Evolutionary conservation across 192 early-diverging fungal species (phyloP), one percentile per base, ranked within the genome.

Genomic region (Endogone sp.): DNA sequence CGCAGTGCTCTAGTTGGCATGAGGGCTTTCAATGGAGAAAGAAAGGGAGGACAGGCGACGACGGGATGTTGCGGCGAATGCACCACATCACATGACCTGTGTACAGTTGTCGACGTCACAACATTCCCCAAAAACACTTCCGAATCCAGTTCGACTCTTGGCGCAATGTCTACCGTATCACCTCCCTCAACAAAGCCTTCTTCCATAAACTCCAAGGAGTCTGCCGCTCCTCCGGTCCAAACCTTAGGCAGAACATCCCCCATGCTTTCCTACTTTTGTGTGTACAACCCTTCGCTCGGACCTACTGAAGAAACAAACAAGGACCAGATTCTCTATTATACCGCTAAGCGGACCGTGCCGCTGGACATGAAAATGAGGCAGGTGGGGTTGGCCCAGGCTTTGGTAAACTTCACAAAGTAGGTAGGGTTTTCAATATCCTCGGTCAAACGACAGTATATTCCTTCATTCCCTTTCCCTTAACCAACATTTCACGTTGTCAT

Each of bases 281-380:
- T 93, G 16, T 93, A 89, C 69, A 91, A 90, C 66, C 89, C 92
- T 10, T 81, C 79, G 37, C 78, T 91, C 56, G 87, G 90, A 0
- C 77, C 78, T 0, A 78, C 77, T 0, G 92, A 91, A 68, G 90
- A 91, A 66, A 87, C 76, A n/a, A 81, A 88, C 6, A 84, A 88
- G 75, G 89, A 93, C 60, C 92, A 93, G 73, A 75, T 93, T 22
- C 73, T 93, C 3, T 93, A 86, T 62, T 93, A 91, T 66, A 80
- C 85, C 0, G 88, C 90, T 3, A 86, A 88, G 62, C 79, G 76
- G 29, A 85, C 85, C 4, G 88, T 91, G 6, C 87, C 89, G n/a
- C 71, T 90, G 64, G 90, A 92, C 69, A 83, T 82, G 31, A 89
- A 91, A 75, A 81, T 93, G 66, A 78, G 88, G 27, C 88, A 92